Evolutionary conservation across 257 asterid species (phyloP), one percentile per base, ranked within the genome.

Genomic region (Verbascum thapsus): DNA sequence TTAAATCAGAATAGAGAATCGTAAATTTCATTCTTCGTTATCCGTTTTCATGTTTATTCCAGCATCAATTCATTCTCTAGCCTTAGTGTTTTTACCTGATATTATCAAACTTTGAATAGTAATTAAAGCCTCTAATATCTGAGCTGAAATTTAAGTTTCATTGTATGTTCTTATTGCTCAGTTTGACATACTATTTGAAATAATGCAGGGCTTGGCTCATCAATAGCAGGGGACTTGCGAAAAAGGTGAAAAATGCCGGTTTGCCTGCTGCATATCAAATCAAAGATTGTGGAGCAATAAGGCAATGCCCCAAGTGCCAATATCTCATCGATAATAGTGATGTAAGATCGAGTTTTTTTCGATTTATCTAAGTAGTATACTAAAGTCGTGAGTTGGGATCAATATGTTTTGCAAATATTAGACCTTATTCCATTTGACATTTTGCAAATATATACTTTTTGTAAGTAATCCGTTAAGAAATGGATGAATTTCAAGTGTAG

Each of bases 131-230:
- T 58, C 40, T 8, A 4, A 10, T 47, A 37, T 23, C 12, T 15
- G 11, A 47, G 52, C 15, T 30, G 23, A 19, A 62, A 60, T 45
- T 58, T 61, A 51, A 10, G 63, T 18, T 23, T 58, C 7, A 34
- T 17, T n/a, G 17, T 12, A 20, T 12, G 4, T 52, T 47, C 54
- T 1, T 19, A 17, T 45, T 34, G 19, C 53, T 23, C 2, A 58
- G 1, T 58, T 43, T 67, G 44, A 59, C 35, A 2, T 8, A 35
- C 22, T 9, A 11, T 32, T 49, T 16, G 35, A 35, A 23, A 38
- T 60, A 56, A 66, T 70, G 77, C 83, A 90, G 96, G 81, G 60
- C 82, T 63, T 94, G 98, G 99, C 76, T 90, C 23, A 68, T 94
- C 12, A 77, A 81, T 53, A 55, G 89, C 61, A 79, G 83, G 66